Evolutionary conservation across 2,329 filamentous ascomycete genomes (phyloP).

Genomic region (Aspergillus pseudoviridinutans): DNA sequence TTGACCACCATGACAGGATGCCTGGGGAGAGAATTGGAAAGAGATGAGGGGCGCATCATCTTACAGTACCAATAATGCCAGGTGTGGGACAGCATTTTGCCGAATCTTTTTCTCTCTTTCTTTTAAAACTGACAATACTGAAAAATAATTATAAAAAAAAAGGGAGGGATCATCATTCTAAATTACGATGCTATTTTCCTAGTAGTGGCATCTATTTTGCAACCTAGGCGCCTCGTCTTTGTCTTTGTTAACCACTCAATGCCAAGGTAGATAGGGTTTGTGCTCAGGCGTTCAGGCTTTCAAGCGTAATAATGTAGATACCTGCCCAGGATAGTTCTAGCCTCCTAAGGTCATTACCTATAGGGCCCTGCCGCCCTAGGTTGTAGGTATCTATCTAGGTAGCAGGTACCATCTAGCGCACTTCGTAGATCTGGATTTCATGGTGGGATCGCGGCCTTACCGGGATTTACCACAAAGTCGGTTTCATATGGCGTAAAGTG

Average conservation of each 20-base stretch:
- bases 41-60: slow-evolving; percentile 16
- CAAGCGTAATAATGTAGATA: background rate
- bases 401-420: background rate
- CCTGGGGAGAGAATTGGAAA: slow-evolving; percentile 1
- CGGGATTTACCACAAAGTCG: background rate
- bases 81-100: slow-evolving; percentile 20
- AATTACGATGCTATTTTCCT: background rate
- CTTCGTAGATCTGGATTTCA: slow-evolving; percentile 13
- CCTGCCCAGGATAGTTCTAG: background rate
- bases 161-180: background rate
- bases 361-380: background rate
- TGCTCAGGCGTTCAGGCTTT: background rate
- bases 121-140: background rate
- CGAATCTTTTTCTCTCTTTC: slow-evolving; percentile 2
- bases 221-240: background rate
- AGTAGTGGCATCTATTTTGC: background rate
- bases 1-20: background rate
- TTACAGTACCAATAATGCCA: background rate
- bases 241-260: background rate
- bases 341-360: background rate
- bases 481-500: background rate
- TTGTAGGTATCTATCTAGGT: background rate
- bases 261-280: background rate
- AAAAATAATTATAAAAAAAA: background rate
- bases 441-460: slow-evolving; percentile 10